These are phyloP conservation scores for Noccaea caerulescens DNA, from an alignment of 345 rosid species.

Conservation along the genomic window DNA sequence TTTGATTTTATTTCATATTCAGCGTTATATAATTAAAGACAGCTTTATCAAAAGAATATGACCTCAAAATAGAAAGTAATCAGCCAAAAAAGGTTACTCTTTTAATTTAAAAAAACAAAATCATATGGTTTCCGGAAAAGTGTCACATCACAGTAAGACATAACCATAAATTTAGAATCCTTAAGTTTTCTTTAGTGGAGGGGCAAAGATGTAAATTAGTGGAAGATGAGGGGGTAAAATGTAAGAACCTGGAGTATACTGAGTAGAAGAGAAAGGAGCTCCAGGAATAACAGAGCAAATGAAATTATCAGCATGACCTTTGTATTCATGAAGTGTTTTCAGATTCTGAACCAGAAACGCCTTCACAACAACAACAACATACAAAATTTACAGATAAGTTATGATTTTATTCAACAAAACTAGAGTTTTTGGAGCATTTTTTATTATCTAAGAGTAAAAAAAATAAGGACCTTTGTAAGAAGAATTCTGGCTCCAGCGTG, in stretches of 20 bases:
- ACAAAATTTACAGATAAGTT: not conserved
- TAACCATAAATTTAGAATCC: not conserved
- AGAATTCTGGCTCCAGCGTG: slow-evolving; percentile 90
- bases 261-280: slow-evolving; percentile 76
- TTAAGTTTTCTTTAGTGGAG: not conserved
- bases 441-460: not conserved
- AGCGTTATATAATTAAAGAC: not conserved
- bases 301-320: slow-evolving; percentile 94
- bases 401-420: not conserved
- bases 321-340: slow-evolving; percentile 83
- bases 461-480: slow-evolving; percentile 70
- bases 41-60: not conserved
- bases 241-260: slow-evolving; percentile 79
- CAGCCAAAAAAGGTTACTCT: not conserved
- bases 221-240: slow-evolving; percentile 17
- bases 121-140: slow-evolving; percentile 3
- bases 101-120: not conserved
- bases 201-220: slow-evolving; percentile 9
- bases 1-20: no score
- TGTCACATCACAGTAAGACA: not conserved
- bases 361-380: slow-evolving; percentile 38
- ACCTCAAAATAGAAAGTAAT: slow-evolving; percentile 30
- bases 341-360: slow-evolving; percentile 80
- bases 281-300: slow-evolving; percentile 92
- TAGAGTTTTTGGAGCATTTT: not conserved